These are phyloP conservation scores for Hemileccinum rubropunctum DNA, from an alignment of 768 basidiomycete species.

Conservation along the genomic window DNA sequence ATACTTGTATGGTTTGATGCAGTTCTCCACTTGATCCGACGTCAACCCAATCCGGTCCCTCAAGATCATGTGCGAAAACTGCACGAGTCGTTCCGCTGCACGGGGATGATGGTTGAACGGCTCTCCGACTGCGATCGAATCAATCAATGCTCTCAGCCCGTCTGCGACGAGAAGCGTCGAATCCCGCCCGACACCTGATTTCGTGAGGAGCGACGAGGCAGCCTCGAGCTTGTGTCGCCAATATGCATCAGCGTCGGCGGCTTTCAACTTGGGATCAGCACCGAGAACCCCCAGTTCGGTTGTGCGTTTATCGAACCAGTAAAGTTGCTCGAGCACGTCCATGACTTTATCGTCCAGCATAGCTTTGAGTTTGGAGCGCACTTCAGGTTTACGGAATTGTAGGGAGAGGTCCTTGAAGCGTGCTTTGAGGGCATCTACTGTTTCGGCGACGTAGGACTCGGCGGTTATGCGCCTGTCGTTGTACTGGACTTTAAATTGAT, in stretches of 20 bases:
- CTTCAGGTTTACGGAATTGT: slow-evolving; percentile 85
- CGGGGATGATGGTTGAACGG: slow-evolving; percentile 91
- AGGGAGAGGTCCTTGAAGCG: slow-evolving; percentile 83
- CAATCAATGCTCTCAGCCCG: slow-evolving; percentile 84
- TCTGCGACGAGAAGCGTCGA: slow-evolving; percentile 94
- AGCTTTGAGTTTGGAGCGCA: slow-evolving; percentile 82
- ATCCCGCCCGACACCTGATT: slow-evolving; percentile 93
- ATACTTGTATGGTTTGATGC: slow-evolving; percentile 99
- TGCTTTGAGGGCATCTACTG: slow-evolving; percentile 87
- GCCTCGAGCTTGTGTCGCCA: slow-evolving; percentile 98
- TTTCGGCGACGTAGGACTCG: slow-evolving; percentile 97
- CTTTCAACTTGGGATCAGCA: slow-evolving; percentile 63
- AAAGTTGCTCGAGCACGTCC: slow-evolving; percentile 95
- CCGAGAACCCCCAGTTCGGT: slow-evolving; percentile 71
- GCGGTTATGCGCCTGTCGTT: slow-evolving; percentile 94
- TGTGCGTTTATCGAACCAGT: slow-evolving; percentile 91
- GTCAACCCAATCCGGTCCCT: slow-evolving; percentile 91
- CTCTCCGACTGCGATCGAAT: slow-evolving; percentile 83
- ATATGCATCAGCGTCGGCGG: slow-evolving; percentile 80
- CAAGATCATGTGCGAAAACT: slow-evolving; percentile 91
- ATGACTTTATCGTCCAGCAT: slow-evolving; percentile 97
- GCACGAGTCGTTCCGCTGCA: slow-evolving; percentile 83
- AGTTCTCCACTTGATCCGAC: slow-evolving; percentile 99
- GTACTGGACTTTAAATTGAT: slow-evolving; percentile 99
- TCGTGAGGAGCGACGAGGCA: slow-evolving; percentile 88